Evolutionary conservation across 169 alveolate genomes (phyloP), one percentile per base, ranked within the genome.

Genomic region (Plasmodium ovale): DNA sequence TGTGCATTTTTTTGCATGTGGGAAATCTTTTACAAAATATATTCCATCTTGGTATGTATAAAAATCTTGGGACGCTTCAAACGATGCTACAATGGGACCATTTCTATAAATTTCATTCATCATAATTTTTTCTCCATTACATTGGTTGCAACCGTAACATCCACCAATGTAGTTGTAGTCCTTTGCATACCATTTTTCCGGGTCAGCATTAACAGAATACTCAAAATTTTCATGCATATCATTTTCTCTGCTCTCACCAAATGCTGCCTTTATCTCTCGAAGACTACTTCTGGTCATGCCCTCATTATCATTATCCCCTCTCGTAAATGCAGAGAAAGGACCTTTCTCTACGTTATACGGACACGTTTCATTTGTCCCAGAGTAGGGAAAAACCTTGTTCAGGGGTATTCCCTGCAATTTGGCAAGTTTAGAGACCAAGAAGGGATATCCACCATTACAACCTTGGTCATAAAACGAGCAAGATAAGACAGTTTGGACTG

Each of bases 361-460:
- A 14, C 88, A 70, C 1, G 59, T 73, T 14, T 47, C 58, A n/a
- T 67, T 59, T 16, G 21, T 53, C 33, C 87, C 82, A 5, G 87
- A 73, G 59, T 93, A 89, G 0, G 89, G 89, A 25, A 92, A 92
- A n/a, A 92, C 92, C 21, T 67, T 56, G 54, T 91, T 94, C 1
- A 94, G 42, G 3, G 94, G 92, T 9, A 96, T 68, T 35, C 98
- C 98, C 10, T 94, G 92, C 56, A 95, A 97, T 39, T 87, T 93
- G 5, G 96, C 96, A 51, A 94, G 94, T 72, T 95, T 96, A 0
- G 97, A 96, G 7, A 95, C 98, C 31, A 96, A 92, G 59, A 92
- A 96, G 6, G 98, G 98, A 49, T 94, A 96, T 0, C 98, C 98
- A 2, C 98, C 98, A 85, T 91, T 91, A 87, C 98, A 96, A 7